Evolutionary conservation across 495 filamentous ascomycete species (phyloP), one percentile per base, ranked within the genome.

Genomic region (Jackrogersella multiformis): DNA sequence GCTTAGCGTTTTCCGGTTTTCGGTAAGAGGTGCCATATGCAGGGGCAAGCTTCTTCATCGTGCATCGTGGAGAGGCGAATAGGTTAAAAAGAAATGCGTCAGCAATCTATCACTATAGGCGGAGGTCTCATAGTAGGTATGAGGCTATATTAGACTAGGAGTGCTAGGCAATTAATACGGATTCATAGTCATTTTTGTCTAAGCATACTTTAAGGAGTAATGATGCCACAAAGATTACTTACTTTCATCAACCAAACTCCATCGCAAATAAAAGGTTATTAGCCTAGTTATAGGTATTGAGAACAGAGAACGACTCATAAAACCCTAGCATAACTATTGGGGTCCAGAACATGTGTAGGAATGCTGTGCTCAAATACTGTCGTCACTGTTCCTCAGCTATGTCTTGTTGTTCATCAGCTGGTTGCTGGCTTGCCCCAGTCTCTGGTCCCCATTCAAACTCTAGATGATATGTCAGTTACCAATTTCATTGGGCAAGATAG

Each of bases 361-460:
- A 13, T 2, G 7, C 5, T 15, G 0, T 24, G 13, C 18, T 18
- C 2, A 18, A 24, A 34, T 18, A 2, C n/a, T 53, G 20, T 49
- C 38, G 35, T 71, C 54, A 65, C 52, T 57, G 24, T 13, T 62
- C 69, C 24, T 70, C 66, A 36, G 61, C 39, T 44, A 62, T 49
- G 44, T 69, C 64, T 49, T 54, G 54, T n/a, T 68, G 60, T 28
- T 67, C 61, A 15, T 58, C 59, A 54, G 35, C 44, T 53, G 70
- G 55, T 32, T 65, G 57, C 20, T 59, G 64, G 35, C 36, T 21
- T 36, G 28, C 21, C 41, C 61, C 64, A 7, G 57, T 56, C n/a
- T 69, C 66, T 34, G 66, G 45, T 18, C 60, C 68, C 88, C 88
- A 91, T 74, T 91, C 89, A 69, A 92, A 92, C 73, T 87, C 89